A percentile compares a stretch with the other conserved stretches of the same genome.
These are phyloP conservation scores for Pachysandra terminalis DNA, from an alignment of 164 flowering plant genomes.

Conservation along the genomic window DNA sequence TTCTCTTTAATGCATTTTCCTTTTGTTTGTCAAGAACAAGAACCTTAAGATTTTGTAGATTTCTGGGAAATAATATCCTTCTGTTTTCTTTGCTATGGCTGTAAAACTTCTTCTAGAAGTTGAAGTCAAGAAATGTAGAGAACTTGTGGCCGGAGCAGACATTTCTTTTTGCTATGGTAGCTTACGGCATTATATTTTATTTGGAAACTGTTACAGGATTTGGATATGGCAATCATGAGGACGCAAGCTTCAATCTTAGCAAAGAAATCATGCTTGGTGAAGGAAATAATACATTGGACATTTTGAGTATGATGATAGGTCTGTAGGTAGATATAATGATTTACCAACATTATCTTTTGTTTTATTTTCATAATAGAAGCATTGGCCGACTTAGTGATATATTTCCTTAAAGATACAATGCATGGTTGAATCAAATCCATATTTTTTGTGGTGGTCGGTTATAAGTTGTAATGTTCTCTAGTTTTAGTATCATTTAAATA, in stretches of 20 bases:
- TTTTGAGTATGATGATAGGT: conserved; percentile 59
- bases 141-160: neutral
- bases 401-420: too few species aligned
- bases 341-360: too few species aligned
- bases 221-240: conserved; percentile 58
- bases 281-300: conserved; percentile 52
- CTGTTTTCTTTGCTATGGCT: neutral
- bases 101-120: neutral
- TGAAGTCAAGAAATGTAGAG: neutral
- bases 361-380: too few species aligned
- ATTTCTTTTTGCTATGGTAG: neutral
- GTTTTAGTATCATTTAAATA: too few species aligned
- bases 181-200: neutral
- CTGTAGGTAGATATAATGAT: conserved; percentile 37
- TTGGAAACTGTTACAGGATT: conserved; percentile 30
- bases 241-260: conserved; percentile 38
- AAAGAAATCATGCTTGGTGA: conserved; percentile 30
- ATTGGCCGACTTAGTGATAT: too few species aligned
- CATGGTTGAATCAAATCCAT: too few species aligned
- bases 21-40: neutral
- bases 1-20: neutral
- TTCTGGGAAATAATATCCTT: too few species aligned
- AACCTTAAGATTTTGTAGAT: neutral
- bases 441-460: too few species aligned
- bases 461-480: too few species aligned